Conservation (phyloP, 2,329 filamentous ascomycete species). For the Arthrobotrys sphaeroides region DNA sequence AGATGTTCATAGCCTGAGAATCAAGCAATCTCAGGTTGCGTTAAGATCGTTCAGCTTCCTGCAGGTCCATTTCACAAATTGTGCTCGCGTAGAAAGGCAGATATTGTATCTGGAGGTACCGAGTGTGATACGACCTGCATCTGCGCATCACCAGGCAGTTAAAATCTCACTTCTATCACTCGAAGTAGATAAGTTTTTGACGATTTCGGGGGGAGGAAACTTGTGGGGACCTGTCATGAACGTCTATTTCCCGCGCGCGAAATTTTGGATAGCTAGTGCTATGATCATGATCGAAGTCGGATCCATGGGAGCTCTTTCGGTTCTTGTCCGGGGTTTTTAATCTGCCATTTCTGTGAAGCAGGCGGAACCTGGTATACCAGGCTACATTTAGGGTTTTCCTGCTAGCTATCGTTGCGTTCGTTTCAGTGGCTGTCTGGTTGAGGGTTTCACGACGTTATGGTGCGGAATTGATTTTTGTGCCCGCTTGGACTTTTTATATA, state of each 20-base stretch:
- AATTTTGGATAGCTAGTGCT: background rate
- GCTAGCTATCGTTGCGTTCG: background rate
- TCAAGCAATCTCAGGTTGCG: background rate
- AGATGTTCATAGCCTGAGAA: constrained; percentile 8
- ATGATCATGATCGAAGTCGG: background rate
- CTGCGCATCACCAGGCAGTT: background rate
- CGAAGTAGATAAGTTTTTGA: constrained; percentile 18
- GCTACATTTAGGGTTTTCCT: background rate
- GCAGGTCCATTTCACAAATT: constrained; percentile 6
- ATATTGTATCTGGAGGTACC: background rate
- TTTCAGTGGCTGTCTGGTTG: constrained; percentile 3
- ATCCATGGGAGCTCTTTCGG: constrained; percentile 35
- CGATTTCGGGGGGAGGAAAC: background rate
- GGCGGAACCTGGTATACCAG: constrained; percentile 9
- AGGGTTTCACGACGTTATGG: constrained; percentile 16
- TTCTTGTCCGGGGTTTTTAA: background rate
- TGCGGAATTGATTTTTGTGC: background rate
- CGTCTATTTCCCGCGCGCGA: background rate
- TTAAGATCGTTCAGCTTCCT: constrained; percentile 17
- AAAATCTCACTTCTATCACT: constrained; percentile 41
- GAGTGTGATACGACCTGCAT: constrained; percentile 38
- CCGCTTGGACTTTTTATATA: constrained; percentile 21
- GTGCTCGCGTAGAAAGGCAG: constrained; percentile 13
- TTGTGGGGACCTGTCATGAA: constrained; percentile 10
- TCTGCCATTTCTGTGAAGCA: constrained; percentile 6